Conservation (phyloP, 441 rosid species). For the Sinapis alba region DNA sequence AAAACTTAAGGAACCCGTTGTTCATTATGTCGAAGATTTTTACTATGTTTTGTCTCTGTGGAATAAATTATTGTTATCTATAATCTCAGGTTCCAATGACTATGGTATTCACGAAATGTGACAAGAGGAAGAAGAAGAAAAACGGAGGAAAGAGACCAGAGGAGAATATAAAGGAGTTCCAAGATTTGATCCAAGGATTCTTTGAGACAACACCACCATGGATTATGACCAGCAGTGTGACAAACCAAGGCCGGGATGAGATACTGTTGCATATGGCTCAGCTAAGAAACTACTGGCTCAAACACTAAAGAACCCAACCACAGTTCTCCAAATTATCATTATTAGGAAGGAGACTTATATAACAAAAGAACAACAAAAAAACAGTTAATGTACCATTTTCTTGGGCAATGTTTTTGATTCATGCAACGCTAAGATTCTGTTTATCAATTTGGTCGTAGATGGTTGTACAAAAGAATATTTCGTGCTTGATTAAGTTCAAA, state of each 20-base stretch:
- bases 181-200: slow-evolving; percentile 72
- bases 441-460: no score
- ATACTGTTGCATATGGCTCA: slow-evolving; percentile 93
- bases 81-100: slow-evolving; percentile 83
- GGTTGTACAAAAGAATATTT: no score
- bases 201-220: slow-evolving; percentile 87
- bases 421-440: no score
- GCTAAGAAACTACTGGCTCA: slow-evolving; percentile 89
- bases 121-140: slow-evolving; percentile 90
- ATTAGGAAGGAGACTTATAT: slow-evolving; percentile 1
- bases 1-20: neutral
- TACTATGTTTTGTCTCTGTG: neutral
- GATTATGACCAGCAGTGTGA: slow-evolving; percentile 97
- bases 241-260: slow-evolving; percentile 95
- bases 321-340: slow-evolving; percentile 10
- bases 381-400: neutral
- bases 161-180: slow-evolving; percentile 75
- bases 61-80: slow-evolving; percentile 1
- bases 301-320: slow-evolving; percentile 49
- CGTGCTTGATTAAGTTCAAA: no score
- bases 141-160: slow-evolving; percentile 89
- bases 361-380: neutral
- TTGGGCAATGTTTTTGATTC: neutral
- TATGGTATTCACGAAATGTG: slow-evolving; percentile 89
- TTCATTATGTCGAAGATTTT: neutral